Evolutionary conservation across 73 alveolate genomes (phyloP), one percentile per base, ranked within the genome.

Genomic region (Blepharisma japonicum): DNA sequence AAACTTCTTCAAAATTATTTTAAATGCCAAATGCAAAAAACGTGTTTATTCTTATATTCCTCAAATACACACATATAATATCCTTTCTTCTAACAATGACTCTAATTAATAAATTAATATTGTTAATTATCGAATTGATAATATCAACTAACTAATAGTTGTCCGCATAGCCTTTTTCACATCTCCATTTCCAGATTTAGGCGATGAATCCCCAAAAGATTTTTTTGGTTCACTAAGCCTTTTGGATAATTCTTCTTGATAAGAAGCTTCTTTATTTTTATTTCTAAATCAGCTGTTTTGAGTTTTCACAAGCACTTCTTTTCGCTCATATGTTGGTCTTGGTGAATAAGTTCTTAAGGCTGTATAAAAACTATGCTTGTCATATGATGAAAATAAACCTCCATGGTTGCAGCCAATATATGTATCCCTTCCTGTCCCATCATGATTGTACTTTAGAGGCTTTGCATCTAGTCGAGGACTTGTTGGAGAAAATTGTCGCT

Each of bases 371-470:
- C 50, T 61, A 9, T 61, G 74, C 46, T 61, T 61, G 11, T 61
- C 47, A 39, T n/a, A n/a, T 14, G 38, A 18, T 9, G 49, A n/a
- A 11, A 53, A 14, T 14, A 53, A 20, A 11, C 67, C 67, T 14
- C 67, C 67, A 53, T 53, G 67, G 4, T 53, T 53, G 67, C n/a
- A 53, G 67, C 67, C 67, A 53, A 53, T 53, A 20, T 53, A 53
- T 11, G 67, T 53, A 4, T 53, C 67, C 67, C 67, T 53, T 53
- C 67, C 67, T 53, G 67, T 53, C n/a, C 67, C 67, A 4, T 53
- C 67, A 14, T 11, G 23, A 11, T 0, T 53, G 67, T 53, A 53
- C 23, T 53, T 53, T 53, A 53, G n/a, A 2, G 67, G 67, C 4
- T 53, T 53, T 53, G 67, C n/a, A 14, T 61, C 74, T 18, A 61